Evolutionary conservation across 768 basidiomycete species (phyloP).

Genomic region (Lactifluus subvellereus): DNA sequence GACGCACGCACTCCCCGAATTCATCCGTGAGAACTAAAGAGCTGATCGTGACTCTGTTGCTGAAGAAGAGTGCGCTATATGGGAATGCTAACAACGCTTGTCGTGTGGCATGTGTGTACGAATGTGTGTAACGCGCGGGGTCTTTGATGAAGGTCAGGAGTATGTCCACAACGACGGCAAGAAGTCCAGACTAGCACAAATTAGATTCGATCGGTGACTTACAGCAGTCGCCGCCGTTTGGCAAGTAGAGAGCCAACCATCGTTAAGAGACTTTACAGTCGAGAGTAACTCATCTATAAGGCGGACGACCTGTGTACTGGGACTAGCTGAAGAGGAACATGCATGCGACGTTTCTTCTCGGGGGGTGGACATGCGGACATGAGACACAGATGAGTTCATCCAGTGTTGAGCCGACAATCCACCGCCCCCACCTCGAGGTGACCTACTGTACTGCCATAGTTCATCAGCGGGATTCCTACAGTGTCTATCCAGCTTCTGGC

Average conservation of each 20-base stretch:
- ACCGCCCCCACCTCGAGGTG: no score
- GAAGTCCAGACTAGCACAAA: constrained; percentile 7
- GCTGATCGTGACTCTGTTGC: constrained; percentile 10
- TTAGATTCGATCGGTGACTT: not conserved
- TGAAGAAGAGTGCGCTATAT: constrained; percentile 17
- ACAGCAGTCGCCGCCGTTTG: not conserved
- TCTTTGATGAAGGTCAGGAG: constrained; percentile 10
- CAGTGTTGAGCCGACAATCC: no score
- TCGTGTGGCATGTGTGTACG: not conserved
- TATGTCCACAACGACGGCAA: constrained; percentile 10
- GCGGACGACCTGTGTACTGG: not conserved
- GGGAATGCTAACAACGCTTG: constrained; percentile 10
- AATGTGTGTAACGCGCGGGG: not conserved
- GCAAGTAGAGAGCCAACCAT: constrained; percentile 9
- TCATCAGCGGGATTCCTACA: no score
- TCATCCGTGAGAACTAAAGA: constrained; percentile 18
- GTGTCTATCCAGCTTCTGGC: no score
- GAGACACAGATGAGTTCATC: no score
- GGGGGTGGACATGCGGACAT: not conserved
- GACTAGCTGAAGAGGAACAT: not conserved
- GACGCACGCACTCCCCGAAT: constrained; percentile 12
- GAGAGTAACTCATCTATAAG: constrained; percentile 2
- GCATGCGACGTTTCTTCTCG: constrained; percentile 6
- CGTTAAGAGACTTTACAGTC: constrained; percentile 7
- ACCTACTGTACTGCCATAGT: no score